These are phyloP conservation scores for Entonaema liquescens DNA, from an alignment of 495 filamentous ascomycete genomes.

Conservation along the genomic window DNA sequence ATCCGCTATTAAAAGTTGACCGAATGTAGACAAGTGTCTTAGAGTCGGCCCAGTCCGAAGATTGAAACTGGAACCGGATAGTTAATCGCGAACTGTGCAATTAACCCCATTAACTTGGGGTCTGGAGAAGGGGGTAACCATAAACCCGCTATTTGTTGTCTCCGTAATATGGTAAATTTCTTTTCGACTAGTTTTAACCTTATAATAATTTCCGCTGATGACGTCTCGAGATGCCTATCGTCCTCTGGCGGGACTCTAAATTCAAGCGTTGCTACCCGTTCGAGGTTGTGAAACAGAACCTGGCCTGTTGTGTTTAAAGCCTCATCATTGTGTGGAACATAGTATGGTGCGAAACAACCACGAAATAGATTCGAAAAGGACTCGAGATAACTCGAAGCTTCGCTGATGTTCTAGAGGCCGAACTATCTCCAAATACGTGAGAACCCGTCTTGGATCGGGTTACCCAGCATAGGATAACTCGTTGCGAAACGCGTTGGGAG, in stretches of 20 bases:
- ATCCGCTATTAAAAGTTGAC: background rate
- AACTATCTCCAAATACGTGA: constrained; percentile 15
- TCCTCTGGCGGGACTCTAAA: background rate
- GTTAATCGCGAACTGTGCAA: background rate
- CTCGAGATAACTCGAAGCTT: background rate
- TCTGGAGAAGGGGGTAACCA: background rate
- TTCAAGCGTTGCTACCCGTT: background rate
- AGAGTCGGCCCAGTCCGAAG: background rate
- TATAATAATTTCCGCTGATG: background rate
- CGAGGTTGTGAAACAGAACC: background rate
- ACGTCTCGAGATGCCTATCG: background rate
- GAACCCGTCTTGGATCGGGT: constrained; percentile 1
- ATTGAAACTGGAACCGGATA: background rate
- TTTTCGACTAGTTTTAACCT: background rate
- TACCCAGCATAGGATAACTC: background rate
- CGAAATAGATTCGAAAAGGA: background rate
- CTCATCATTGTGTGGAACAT: background rate
- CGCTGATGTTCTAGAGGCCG: background rate
- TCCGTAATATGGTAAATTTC: background rate
- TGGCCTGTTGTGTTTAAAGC: background rate
- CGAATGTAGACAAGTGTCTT: background rate
- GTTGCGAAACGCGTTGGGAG: background rate
- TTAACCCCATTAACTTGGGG: background rate
- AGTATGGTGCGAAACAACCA: background rate
- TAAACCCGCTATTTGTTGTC: background rate